These are phyloP conservation scores for Zygoascus flipseniorum DNA, from an alignment of 805 yeast genomes.

Conservation along the genomic window DNA sequence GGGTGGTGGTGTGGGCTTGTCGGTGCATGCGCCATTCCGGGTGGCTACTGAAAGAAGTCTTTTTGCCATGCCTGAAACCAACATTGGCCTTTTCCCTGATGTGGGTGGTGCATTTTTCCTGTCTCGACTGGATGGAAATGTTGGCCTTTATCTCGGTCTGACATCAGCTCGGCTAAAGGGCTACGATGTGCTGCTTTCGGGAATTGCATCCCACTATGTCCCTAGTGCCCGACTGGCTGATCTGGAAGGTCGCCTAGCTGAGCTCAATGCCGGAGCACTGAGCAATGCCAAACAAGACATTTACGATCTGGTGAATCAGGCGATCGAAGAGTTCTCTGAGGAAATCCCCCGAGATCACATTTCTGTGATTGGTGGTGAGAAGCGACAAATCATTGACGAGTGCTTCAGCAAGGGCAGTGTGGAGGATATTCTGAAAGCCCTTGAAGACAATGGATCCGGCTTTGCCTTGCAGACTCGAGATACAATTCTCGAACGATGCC, in stretches of 20 bases:
- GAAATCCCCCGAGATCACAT: conserved; percentile 55
- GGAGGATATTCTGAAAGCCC: conserved; percentile 47
- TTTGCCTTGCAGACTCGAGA: conserved; percentile 56
- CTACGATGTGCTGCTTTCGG: conserved; percentile 70
- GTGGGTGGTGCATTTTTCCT: conserved; percentile 90
- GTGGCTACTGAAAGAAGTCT: conserved; percentile 86
- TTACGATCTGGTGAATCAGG: conserved; percentile 53
- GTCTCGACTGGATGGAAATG: conserved; percentile 69
- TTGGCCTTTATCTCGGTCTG: conserved; percentile 79
- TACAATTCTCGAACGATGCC: conserved; percentile 58
- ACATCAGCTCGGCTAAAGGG: conserved; percentile 79
- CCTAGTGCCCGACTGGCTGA: conserved; percentile 55
- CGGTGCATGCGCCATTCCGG: conserved; percentile 87
- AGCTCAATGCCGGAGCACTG: conserved; percentile 36
- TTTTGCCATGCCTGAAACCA: conserved; percentile 97
- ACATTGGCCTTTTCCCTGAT: conserved; percentile 93
- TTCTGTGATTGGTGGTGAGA: conserved; percentile 47
- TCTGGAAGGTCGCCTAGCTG: conserved; percentile 57
- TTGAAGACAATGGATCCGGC: conserved; percentile 47
- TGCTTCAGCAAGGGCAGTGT: conserved; percentile 49
- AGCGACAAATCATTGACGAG: conserved; percentile 56
- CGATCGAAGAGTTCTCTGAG: conserved; percentile 72
- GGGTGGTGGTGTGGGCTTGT: conserved; percentile 97
- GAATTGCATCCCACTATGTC: conserved; percentile 87
- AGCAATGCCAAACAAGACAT: conserved; percentile 29